Percentiles rank a stretch among this genome's conserved stretches.
Evolutionary conservation across 768 basidiomycete genomes (phyloP).

Genomic region (Phaeolepiota aurea): DNA sequence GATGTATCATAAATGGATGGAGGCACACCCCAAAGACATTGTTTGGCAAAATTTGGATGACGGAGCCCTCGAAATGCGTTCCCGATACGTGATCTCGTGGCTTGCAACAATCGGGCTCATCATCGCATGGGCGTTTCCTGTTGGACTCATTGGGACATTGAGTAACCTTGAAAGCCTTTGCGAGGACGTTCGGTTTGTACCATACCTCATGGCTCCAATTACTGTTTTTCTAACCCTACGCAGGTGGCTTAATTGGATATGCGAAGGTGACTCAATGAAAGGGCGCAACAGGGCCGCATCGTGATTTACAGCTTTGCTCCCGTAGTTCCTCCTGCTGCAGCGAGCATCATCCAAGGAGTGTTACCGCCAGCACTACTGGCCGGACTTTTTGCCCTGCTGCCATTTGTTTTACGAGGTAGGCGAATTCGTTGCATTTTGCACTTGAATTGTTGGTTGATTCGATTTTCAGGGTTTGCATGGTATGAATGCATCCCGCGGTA

Average conservation of each 20-base stretch:
- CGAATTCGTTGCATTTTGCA: no score
- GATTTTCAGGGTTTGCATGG: conserved; percentile 45
- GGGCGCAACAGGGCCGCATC: no score
- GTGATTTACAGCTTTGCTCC: no score
- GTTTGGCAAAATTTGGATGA: conserved; percentile 53
- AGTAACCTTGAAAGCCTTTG: conserved; percentile 53
- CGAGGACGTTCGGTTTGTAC: conserved; percentile 30
- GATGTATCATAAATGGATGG: conserved; percentile 59
- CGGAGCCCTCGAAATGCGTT: conserved; percentile 40
- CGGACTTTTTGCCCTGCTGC: conserved; percentile 53
- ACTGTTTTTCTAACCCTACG: not conserved
- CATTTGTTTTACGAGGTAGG: conserved; percentile 48
- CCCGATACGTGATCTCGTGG: conserved; percentile 48
- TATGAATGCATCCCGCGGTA: conserved; percentile 66
- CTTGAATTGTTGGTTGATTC: no score
- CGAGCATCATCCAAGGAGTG: conserved; percentile 56
- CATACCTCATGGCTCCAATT: not conserved
- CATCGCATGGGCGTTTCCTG: conserved; percentile 58
- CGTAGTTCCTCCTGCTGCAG: conserved; percentile 24
- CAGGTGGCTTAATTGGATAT: conserved; percentile 58
- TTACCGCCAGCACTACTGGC: conserved; percentile 60
- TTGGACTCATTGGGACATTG: conserved; percentile 55
- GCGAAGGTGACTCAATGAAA: conserved; percentile 25
- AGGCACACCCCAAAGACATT: conserved; percentile 43
- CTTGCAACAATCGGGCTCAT: conserved; percentile 51